Evolutionary conservation across 148 eudicot genomes (phyloP).

Genomic region (Arbutus unedo): DNA sequence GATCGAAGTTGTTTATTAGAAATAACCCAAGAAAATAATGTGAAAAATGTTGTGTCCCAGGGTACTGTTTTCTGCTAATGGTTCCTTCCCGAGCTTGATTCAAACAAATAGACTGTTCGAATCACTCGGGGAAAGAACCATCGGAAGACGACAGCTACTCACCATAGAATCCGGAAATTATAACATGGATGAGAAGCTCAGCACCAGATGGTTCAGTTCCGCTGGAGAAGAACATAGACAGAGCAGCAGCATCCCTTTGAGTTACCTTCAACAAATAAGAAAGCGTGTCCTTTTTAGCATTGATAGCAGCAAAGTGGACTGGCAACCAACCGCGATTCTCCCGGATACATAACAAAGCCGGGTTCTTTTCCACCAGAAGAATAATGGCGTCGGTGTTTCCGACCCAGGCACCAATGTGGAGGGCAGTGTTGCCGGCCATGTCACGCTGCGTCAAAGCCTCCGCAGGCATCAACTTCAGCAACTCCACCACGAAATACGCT

Average conservation of each 20-base stretch:
- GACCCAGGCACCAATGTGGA: neutral
- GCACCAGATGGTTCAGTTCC: neutral
- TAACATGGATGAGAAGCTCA: neutral
- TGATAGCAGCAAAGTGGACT: neutral
- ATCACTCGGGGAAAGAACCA: no score
- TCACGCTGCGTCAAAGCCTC: neutral
- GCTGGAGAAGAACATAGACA: neutral
- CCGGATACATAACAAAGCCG: neutral
- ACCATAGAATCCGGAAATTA: neutral
- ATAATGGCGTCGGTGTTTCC: neutral
- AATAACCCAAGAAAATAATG: no score
- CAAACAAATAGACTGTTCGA: no score
- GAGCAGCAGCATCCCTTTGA: neutral
- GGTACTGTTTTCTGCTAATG: no score
- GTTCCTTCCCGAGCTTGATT: no score
- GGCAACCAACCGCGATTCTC: neutral
- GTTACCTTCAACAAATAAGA: neutral
- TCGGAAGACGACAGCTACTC: neutral
- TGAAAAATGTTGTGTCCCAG: no score
- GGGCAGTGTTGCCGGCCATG: neutral
- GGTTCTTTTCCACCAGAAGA: neutral
- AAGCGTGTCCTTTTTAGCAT: neutral
- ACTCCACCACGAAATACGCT: no score
- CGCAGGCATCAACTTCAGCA: neutral
- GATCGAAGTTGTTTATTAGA: no score